These are phyloP conservation scores for Letharia lupina DNA, from an alignment of 495 filamentous ascomycete species.

Conservation along the genomic window DNA sequence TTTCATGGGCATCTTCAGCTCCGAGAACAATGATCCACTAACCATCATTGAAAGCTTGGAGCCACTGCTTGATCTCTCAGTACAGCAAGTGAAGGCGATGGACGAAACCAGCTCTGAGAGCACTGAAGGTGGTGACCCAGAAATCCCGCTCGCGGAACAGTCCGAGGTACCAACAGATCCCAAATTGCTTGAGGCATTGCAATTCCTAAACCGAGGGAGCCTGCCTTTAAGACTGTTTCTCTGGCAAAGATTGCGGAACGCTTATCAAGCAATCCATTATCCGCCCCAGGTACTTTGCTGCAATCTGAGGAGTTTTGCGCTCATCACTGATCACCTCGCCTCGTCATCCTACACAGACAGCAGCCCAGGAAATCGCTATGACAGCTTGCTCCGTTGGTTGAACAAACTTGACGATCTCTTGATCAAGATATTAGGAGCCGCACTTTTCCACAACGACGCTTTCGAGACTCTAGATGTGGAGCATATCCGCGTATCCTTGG, in stretches of 20 bases:
- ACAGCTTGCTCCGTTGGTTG: conserved; percentile 62
- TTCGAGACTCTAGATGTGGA: conserved; percentile 79
- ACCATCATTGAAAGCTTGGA: conserved; percentile 85
- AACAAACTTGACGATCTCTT: conserved; percentile 69
- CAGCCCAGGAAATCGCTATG: conserved; percentile 52
- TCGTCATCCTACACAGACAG: conserved; percentile 52
- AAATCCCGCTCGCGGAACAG: neutral
- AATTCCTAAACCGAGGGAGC: conserved; percentile 72
- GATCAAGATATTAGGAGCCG: conserved; percentile 51
- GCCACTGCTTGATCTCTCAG: conserved; percentile 73
- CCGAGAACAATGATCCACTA: conserved; percentile 59
- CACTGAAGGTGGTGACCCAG: neutral
- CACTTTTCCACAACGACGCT: conserved; percentile 56
- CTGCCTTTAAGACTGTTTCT: conserved; percentile 75
- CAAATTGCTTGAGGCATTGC: conserved; percentile 62
- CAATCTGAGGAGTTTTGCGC: conserved; percentile 72
- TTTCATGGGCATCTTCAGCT: conserved; percentile 73
- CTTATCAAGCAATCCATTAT: conserved; percentile 77
- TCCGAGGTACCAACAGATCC: conserved; percentile 30
- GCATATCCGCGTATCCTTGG: conserved; percentile 61
- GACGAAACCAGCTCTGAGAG: neutral
- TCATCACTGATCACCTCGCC: conserved; percentile 66
- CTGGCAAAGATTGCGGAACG: conserved; percentile 79
- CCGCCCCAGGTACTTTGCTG: conserved; percentile 79
- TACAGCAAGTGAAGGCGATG: conserved; percentile 29